These are phyloP conservation scores for Handroanthus guayacan DNA, from an alignment of 257 asterid species.

Conservation along the genomic window DNA sequence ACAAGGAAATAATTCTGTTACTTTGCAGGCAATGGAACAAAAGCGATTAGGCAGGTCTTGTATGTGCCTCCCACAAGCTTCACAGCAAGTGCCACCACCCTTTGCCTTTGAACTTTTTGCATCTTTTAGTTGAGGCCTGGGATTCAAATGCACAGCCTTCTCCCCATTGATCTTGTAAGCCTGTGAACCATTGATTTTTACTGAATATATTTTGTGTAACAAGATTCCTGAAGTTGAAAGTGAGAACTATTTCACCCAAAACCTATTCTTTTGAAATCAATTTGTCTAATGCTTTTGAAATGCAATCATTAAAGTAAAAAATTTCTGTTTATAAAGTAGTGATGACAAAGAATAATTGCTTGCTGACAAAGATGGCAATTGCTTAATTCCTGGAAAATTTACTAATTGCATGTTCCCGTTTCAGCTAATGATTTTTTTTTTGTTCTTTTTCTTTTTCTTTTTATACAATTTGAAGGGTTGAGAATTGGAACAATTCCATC, in stretches of 20 bases:
- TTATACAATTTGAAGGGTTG: no score
- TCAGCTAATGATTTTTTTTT: not conserved
- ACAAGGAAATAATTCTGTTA: conserved; percentile 21
- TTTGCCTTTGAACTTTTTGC: conserved; percentile 56
- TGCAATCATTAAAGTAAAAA: not conserved
- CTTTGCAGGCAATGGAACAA: conserved; percentile 88
- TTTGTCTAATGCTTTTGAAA: not conserved
- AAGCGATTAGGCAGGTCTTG: conserved; percentile 74
- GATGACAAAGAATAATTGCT: not conserved
- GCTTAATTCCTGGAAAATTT: conserved; percentile 1
- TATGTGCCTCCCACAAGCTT: conserved; percentile 72
- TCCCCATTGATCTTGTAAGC: conserved; percentile 82
- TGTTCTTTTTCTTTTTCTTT: no score
- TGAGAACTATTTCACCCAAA: not conserved
- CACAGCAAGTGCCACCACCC: conserved; percentile 57
- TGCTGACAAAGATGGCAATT: not conserved
- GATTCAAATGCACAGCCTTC: conserved; percentile 80
- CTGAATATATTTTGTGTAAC: not conserved
- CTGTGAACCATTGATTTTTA: conserved; percentile 36
- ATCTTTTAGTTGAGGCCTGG: conserved; percentile 69
- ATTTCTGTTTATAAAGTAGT: not conserved
- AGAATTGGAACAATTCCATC: no score
- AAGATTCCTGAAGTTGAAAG: not conserved
- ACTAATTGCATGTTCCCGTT: not conserved
- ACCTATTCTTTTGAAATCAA: not conserved